Evolutionary conservation across 345 rosid genomes (phyloP).

Genomic region (Sapria himalayana): DNA sequence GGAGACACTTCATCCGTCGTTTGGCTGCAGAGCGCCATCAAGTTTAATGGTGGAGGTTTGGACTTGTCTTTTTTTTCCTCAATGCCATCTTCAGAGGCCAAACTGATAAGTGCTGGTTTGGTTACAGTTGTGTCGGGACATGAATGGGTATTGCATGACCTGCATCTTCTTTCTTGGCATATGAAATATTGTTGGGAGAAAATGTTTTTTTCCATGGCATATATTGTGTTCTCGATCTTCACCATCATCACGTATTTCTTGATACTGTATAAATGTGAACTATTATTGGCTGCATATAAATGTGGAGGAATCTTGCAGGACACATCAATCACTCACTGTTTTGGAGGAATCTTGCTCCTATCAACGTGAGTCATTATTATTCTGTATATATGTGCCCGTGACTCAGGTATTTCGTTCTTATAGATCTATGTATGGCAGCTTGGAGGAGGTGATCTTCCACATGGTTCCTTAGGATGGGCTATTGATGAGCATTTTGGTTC

Average conservation of each 20-base stretch:
- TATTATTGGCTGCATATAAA: conserved; percentile 2
- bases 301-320: conserved; percentile 21
- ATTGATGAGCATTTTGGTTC: conserved; percentile 71
- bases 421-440: conserved; percentile 21
- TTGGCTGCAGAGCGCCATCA: conserved; percentile 71
- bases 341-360: conserved; percentile 79
- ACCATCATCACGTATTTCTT: too few relatives aligned
- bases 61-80: background rate
- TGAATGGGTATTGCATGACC: background rate
- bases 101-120: too few relatives aligned
- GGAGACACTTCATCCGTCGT: conserved; percentile 50
- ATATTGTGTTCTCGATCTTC: too few relatives aligned
- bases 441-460: conserved; percentile 94
- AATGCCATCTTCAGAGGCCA: too few relatives aligned
- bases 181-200: too few relatives aligned
- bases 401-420: too few relatives aligned
- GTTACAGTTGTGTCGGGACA: too few relatives aligned
- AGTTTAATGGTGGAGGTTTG: conserved; percentile 90
- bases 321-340: conserved; percentile 84
- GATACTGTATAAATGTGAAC: too few relatives aligned
- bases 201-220: too few relatives aligned
- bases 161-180: background rate
- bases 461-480: conserved; percentile 51
- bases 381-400: too few relatives aligned
- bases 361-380: conserved; percentile 43